phyloP scores from a whole-genome alignment of 345 rosid genomes.

The Tarenaya hassleriana region DNA sequence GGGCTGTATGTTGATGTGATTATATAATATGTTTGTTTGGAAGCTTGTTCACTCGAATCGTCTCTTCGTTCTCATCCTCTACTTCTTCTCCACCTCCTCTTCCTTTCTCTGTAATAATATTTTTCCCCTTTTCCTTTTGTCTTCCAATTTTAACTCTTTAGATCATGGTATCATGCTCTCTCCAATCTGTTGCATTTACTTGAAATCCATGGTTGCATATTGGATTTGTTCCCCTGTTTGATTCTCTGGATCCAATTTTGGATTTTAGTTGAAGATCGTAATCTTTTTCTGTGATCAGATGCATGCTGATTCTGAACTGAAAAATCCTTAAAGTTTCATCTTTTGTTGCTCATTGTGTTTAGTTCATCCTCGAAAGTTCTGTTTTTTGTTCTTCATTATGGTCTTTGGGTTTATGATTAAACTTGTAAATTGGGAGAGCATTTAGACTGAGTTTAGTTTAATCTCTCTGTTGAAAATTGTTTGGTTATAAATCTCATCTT shows the following conservation, averaged over 20 bases:
- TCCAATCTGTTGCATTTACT: too few species aligned
- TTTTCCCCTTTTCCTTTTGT: constrained; percentile 17
- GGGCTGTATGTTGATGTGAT: constrained; percentile 14
- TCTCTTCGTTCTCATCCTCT: constrained; percentile 16
- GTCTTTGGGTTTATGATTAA: constrained; percentile 10
- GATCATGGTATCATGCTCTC: too few species aligned
- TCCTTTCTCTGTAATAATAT: constrained; percentile 18
- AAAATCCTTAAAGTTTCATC: background rate
- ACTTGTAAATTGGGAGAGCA: background rate
- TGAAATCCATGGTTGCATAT: background rate
- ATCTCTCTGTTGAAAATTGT: too few species aligned
- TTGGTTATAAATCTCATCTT: too few species aligned
- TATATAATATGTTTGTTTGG: constrained; percentile 15
- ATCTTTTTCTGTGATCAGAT: constrained; percentile 1
- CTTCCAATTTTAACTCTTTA: constrained; percentile 1
- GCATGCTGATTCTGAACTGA: background rate
- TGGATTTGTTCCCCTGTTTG: background rate
- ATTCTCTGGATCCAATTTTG: background rate
- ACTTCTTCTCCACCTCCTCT: constrained; percentile 18
- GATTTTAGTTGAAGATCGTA: constrained; percentile 8
- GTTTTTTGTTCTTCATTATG: too few species aligned
- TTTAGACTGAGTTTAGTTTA: too few species aligned
- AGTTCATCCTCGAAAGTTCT: too few species aligned
- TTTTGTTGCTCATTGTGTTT: background rate
- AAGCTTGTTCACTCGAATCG: constrained; percentile 19